These are phyloP conservation scores for Kodamaea neixiangensis DNA, from an alignment of 805 yeast genomes.

Conservation along the genomic window DNA sequence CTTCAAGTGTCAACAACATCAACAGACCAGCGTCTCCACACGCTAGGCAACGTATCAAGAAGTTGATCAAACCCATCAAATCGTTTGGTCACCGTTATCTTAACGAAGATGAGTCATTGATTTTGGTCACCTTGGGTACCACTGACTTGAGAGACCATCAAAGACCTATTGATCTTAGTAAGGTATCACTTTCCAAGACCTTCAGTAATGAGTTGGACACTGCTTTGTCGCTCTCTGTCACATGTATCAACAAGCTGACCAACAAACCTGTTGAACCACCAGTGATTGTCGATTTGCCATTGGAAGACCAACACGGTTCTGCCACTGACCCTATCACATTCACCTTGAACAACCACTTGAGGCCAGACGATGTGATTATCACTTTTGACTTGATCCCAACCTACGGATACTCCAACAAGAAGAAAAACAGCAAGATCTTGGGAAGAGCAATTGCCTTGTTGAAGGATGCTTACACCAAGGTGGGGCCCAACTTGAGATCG, in stretches of 20 bases:
- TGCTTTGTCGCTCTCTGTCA: conserved; percentile 73
- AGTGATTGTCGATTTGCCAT: conserved; percentile 72
- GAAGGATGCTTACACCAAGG: conserved; percentile 59
- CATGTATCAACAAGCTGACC: conserved; percentile 34
- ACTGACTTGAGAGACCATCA: conserved; percentile 66
- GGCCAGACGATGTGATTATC: conserved; percentile 55
- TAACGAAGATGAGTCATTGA: conserved; percentile 60
- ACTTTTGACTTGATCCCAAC: conserved; percentile 91
- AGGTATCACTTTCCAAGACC: conserved; percentile 73
- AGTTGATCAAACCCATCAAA: conserved; percentile 55
- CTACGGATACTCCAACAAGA: conserved; percentile 51
- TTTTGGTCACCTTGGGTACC: conserved; percentile 84
- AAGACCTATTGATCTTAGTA: conserved; percentile 66
- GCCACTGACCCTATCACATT: conserved; percentile 78
- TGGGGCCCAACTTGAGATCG: conserved; percentile 68
- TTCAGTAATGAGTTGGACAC: conserved; percentile 86
- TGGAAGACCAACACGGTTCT: conserved; percentile 71
- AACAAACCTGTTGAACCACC: conserved; percentile 51
- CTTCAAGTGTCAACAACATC: conserved; percentile 9
- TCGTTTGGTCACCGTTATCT: conserved; percentile 85
- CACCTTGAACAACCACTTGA: conserved; percentile 49
- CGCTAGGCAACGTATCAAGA: conserved; percentile 15
- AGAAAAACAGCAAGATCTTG: conserved; percentile 44
- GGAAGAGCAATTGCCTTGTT: conserved; percentile 86
- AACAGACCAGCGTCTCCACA: conserved; percentile 19